These are phyloP conservation scores for Ceratocystis ficicola DNA, from an alignment of 2,329 filamentous ascomycete genomes.

Conservation along the genomic window DNA sequence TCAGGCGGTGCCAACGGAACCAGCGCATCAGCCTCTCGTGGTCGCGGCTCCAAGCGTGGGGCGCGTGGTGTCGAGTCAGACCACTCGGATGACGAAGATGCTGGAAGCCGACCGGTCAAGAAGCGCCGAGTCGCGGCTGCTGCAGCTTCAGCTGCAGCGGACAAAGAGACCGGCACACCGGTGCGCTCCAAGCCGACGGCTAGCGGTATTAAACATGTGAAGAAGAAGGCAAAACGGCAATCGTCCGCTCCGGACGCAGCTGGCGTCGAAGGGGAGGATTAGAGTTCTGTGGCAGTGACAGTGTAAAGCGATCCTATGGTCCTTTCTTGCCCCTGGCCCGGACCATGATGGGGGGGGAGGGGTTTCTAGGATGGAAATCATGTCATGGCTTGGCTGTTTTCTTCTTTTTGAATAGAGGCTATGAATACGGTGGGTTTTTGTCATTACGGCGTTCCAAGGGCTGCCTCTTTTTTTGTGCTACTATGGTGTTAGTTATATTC, in stretches of 20 bases:
- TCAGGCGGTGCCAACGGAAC: not conserved
- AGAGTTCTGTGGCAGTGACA: not conserved
- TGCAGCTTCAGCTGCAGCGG: slow-evolving; percentile 26
- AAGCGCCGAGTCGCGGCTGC: slow-evolving; percentile 28
- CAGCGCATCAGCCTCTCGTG: slow-evolving; percentile 25
- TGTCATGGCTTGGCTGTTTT: not conserved
- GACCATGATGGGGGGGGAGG: not conserved
- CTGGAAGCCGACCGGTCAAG: slow-evolving; percentile 16
- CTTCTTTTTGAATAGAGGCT: not conserved
- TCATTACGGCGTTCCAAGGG: slow-evolving; percentile 1
- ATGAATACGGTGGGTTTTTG: slow-evolving; percentile 7
- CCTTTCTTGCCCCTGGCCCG: not conserved
- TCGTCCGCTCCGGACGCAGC: slow-evolving; percentile 9
- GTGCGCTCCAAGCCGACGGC: slow-evolving; percentile 21
- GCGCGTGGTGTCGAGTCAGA: slow-evolving; percentile 30
- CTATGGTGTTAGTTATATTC: not conserved
- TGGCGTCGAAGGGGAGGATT: slow-evolving; percentile 10
- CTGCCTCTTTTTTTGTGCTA: not conserved
- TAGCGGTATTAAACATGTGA: slow-evolving; percentile 20
- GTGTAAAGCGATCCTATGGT: not conserved
- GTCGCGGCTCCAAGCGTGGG: slow-evolving; percentile 29
- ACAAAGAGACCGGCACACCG: slow-evolving; percentile 27
- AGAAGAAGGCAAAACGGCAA: slow-evolving; percentile 17
- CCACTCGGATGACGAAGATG: slow-evolving; percentile 19
- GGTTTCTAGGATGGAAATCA: not conserved